Evolutionary conservation across 331 rosid genomes (phyloP), one percentile per base, ranked within the genome.

Genomic region (Phaseolus coccineus): DNA sequence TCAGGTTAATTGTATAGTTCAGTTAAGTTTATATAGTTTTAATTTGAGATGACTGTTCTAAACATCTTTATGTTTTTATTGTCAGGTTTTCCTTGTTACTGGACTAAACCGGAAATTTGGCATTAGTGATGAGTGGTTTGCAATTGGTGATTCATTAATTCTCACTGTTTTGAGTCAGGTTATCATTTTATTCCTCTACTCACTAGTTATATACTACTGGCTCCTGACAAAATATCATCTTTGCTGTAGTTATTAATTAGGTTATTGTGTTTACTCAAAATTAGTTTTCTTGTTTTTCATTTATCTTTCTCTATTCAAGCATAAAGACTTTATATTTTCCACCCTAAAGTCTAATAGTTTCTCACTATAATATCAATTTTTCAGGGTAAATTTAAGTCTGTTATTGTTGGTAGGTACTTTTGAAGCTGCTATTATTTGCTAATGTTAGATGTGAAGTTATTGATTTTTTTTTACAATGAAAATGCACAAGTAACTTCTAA

Each of bases 131-230:
- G 96, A 96, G 90, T 95, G 99, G 97, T 95, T 95, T 84, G 91
- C 98, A 37, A 71, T 93, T 16, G 99, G 99, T 40, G 99, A 96
- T 86, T 96, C 98, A 48, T 82, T 93, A 80, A 92, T 96, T 80
- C 83, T 96, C 71, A 96, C 99, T 10, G 99, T 96, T 87, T 92
- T 96, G 80, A 87, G 96, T 79, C 99, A 93, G 99, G 99, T 96
- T 37, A 90, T 69, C 50, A 31, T 66, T 76, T 19, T 74, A 79
- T 57, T 64, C 55, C 15, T 77, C 78, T 46, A 79, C 64, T 48
- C 12, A 14, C 69, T 56, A 73, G 51, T 71, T 73, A 44, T 68
- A 47, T 51, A 37, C 77, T 85, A 4, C 69, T 80, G 47, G 8
- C 73, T 69, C 62, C 48, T 33, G 72, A 48, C 64, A 66, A 39